A percentile compares a stretch with the other conserved stretches of the same genome.
Conservation (phyloP, 1,284 basidiomycete genomes). For the Omphalotus olearius region DNA sequence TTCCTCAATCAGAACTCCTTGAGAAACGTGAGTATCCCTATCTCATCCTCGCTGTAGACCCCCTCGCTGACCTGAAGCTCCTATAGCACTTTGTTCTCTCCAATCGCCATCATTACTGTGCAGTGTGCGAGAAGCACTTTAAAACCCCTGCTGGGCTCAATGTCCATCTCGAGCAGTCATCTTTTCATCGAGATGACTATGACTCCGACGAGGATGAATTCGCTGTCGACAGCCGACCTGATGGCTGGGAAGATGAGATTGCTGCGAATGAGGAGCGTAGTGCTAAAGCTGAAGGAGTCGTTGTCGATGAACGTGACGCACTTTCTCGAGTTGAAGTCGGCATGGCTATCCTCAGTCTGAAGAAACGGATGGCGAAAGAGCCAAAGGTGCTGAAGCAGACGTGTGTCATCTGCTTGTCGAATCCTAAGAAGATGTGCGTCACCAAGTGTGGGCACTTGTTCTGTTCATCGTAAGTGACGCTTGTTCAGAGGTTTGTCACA, state of each 20-base stretch:
- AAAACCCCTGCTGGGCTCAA: constrained; percentile 1
- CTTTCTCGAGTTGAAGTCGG: constrained; percentile 4
- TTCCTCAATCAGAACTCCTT: constrained; percentile 12
- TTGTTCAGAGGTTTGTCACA: neutral
- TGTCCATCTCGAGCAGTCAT: constrained; percentile 8
- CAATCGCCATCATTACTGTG: constrained; percentile 7
- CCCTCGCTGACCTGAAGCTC: neutral
- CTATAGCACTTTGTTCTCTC: constrained; percentile 8
- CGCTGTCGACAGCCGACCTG: neutral
- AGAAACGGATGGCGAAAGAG: constrained; percentile 1
- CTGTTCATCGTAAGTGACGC: constrained; percentile 3
- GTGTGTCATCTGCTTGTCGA: constrained; percentile 8
- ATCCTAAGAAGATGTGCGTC: constrained; percentile 9
- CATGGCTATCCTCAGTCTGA: constrained; percentile 6
- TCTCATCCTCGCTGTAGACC: neutral
- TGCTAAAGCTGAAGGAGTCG: constrained; percentile 1
- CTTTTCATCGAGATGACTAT: constrained; percentile 2
- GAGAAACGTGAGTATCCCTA: constrained; percentile 3
- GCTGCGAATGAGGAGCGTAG: constrained; percentile 3
- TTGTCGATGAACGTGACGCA: neutral
- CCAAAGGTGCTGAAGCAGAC: constrained; percentile 6
- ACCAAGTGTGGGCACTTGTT: constrained; percentile 11
- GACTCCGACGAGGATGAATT: constrained; percentile 4
- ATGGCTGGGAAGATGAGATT: constrained; percentile 8
- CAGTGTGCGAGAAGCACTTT: constrained; percentile 4